Percentiles rank a stretch among this genome's conserved stretches.
Evolutionary conservation across 352 stramenopile species (phyloP).

Genomic region (Phytophthora quininea): DNA sequence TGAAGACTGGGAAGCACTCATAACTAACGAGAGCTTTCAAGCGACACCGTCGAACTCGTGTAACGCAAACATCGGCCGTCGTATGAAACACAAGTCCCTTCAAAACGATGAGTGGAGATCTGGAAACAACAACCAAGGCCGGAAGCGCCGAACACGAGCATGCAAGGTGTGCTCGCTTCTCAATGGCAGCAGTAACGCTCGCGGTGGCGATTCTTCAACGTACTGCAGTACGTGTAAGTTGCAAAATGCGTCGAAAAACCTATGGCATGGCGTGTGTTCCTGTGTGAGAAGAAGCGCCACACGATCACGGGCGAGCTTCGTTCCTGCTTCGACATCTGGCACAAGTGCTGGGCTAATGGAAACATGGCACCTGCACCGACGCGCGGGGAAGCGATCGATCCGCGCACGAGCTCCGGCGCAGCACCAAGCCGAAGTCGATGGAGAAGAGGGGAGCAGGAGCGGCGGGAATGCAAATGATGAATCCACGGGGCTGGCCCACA

Average conservation of each 20-base stretch:
- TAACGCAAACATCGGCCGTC: background rate
- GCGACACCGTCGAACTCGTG: background rate
- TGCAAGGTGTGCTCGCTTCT: conserved; percentile 20
- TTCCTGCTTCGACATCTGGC: conserved; percentile 17
- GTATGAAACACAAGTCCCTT: background rate
- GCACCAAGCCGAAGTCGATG: too few relatives aligned
- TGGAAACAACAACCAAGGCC: conserved; percentile 5
- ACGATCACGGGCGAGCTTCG: conserved; percentile 2
- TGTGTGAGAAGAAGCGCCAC: conserved; percentile 12
- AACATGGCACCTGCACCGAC: background rate
- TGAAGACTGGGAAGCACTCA: conserved; percentile 11
- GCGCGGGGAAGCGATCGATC: conserved; percentile 4
- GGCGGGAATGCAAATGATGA: too few relatives aligned
- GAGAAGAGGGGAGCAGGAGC: too few relatives aligned
- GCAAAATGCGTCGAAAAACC: conserved; percentile 8
- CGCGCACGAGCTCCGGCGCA: background rate
- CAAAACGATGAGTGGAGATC: conserved; percentile 15
- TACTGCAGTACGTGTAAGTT: conserved; percentile 18
- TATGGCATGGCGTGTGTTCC: conserved; percentile 8
- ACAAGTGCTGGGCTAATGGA: conserved; percentile 14
- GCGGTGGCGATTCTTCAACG: conserved; percentile 5
- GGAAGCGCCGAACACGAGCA: conserved; percentile 9
- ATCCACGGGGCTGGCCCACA: too few relatives aligned
- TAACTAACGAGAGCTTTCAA: too few relatives aligned
- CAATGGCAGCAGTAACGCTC: conserved; percentile 7